phyloP scores from a whole-genome alignment of 768 basidiomycete species.

The Imleria badia region DNA sequence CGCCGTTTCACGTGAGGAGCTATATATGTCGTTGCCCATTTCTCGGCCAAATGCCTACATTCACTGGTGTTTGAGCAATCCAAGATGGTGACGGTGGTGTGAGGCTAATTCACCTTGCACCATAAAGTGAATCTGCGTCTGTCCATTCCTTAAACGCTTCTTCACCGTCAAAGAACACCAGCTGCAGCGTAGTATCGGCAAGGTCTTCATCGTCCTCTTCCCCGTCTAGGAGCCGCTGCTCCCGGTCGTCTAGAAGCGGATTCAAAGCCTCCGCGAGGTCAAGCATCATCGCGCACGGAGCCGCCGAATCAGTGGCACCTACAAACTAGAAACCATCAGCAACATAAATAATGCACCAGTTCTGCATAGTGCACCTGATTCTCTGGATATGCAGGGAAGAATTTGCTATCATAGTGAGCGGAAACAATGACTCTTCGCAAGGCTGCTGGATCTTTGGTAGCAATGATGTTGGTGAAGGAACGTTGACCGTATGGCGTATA shows the following conservation, averaged over 20 bases:
- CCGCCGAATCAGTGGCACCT: slow-evolving; percentile 96
- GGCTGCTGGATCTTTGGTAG: slow-evolving; percentile 90
- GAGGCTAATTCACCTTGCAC: slow-evolving; percentile 64
- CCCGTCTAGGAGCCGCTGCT: slow-evolving; percentile 52
- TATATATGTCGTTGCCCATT: slow-evolving; percentile 75
- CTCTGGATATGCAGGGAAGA: slow-evolving; percentile 63
- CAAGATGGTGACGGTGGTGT: neutral
- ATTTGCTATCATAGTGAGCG: slow-evolving; percentile 95
- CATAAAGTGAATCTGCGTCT: slow-evolving; percentile 86
- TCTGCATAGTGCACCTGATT: slow-evolving; percentile 59
- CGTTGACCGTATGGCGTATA: slow-evolving; percentile 80
- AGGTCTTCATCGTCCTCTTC: slow-evolving; percentile 72
- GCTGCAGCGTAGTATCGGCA: slow-evolving; percentile 81
- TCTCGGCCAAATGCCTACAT: slow-evolving; percentile 79
- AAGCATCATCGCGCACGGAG: slow-evolving; percentile 91
- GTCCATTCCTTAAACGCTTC: slow-evolving; percentile 95
- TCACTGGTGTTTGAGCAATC: neutral
- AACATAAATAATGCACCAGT: neutral
- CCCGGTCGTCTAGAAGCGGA: slow-evolving; percentile 63
- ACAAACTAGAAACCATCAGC: slow-evolving; percentile 63
- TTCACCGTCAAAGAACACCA: slow-evolving; percentile 97
- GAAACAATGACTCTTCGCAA: slow-evolving; percentile 79
- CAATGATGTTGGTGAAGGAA: slow-evolving; percentile 87
- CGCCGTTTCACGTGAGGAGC: slow-evolving; percentile 60
- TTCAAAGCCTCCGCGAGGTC: slow-evolving; percentile 87